Evolutionary conservation across 192 early-diverging fungal genomes (phyloP).

Genomic region (Coemansia javaensis): DNA sequence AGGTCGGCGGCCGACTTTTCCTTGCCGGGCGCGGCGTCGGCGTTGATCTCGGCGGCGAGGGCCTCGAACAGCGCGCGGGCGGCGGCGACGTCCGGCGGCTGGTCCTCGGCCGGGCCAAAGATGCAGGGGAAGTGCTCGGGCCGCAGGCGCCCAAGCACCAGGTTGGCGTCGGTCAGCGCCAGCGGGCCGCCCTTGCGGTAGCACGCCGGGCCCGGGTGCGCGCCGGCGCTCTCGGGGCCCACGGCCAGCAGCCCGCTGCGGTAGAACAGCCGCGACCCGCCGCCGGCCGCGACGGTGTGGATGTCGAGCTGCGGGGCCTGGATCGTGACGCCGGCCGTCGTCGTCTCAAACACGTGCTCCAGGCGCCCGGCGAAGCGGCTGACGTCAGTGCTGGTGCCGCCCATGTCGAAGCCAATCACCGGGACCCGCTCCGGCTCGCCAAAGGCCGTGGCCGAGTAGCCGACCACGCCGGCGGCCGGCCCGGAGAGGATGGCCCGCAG

Average conservation of each 20-base stretch:
- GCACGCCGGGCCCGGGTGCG: constrained; percentile 94
- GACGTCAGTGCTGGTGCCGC: constrained; percentile 88
- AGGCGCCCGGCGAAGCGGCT: constrained; percentile 83
- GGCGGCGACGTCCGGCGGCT: constrained; percentile 68
- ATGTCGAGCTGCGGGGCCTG: constrained; percentile 96
- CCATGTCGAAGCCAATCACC: constrained; percentile 98
- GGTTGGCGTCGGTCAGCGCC: constrained; percentile 92
- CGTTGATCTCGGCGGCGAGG: constrained; percentile 65
- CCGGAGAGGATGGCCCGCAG: constrained; percentile 89
- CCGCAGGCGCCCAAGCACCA: constrained; percentile 79
- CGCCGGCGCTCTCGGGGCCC: constrained; percentile 87
- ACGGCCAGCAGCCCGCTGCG: constrained; percentile 91
- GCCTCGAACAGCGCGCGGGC: constrained; percentile 60
- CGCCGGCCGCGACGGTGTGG: constrained; percentile 94
- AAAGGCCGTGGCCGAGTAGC: constrained; percentile 60
- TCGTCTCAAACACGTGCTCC: constrained; percentile 94
- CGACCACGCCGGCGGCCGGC: constrained; percentile 94
- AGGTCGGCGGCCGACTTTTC: constrained; percentile 77
- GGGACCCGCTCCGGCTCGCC: constrained; percentile 38
- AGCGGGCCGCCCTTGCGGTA: constrained; percentile 91
- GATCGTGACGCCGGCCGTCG: constrained; percentile 85
- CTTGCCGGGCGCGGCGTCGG: constrained; percentile 36
- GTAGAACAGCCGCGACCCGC: constrained; percentile 89
- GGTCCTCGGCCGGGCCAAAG: constrained; percentile 81
- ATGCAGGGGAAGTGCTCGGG: constrained; percentile 90